These are phyloP conservation scores for Agrostemma githago DNA, from an alignment of 148 eudicot genomes.

Conservation along the genomic window DNA sequence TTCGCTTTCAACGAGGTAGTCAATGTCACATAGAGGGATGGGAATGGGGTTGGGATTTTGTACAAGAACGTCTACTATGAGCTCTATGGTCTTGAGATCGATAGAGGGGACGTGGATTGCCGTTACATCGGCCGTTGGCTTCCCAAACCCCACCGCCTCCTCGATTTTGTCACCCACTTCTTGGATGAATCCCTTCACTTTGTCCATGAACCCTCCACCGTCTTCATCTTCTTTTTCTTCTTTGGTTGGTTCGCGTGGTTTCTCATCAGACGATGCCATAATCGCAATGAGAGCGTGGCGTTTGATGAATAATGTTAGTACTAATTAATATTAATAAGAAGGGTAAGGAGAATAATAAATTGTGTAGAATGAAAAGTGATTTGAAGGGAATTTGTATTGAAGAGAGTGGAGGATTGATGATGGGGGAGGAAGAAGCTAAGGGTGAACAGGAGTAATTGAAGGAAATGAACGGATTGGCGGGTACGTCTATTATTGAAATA, in stretches of 20 bases:
- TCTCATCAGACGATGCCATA: slow-evolving; percentile 17
- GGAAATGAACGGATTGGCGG: slow-evolving; percentile 26
- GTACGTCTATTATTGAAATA: slow-evolving; percentile 6
- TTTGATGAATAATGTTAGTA: not conserved
- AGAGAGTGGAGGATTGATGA: not conserved
- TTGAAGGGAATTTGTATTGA: not conserved
- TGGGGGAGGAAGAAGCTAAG: not conserved
- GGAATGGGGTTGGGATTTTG: slow-evolving; percentile 34
- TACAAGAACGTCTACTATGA: slow-evolving; percentile 26
- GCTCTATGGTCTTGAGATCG: slow-evolving; percentile 27
- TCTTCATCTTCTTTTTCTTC: not conserved
- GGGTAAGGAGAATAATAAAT: not conserved
- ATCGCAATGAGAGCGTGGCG: not conserved
- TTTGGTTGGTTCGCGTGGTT: not conserved
- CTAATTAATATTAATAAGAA: not conserved
- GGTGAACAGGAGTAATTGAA: slow-evolving; percentile 18
- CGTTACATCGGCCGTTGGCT: slow-evolving; percentile 30
- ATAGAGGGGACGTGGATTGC: slow-evolving; percentile 26
- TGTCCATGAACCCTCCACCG: slow-evolving; percentile 32
- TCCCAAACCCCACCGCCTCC: slow-evolving; percentile 32
- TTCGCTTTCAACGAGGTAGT: slow-evolving; percentile 31
- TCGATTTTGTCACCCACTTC: slow-evolving; percentile 28
- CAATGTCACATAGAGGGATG: slow-evolving; percentile 32
- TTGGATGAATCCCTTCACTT: slow-evolving; percentile 32
- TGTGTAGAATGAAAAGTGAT: not conserved